Base-by-base conservation (phyloP, 1,284 basidiomycete species). In the Peniophora sp. region DNA sequence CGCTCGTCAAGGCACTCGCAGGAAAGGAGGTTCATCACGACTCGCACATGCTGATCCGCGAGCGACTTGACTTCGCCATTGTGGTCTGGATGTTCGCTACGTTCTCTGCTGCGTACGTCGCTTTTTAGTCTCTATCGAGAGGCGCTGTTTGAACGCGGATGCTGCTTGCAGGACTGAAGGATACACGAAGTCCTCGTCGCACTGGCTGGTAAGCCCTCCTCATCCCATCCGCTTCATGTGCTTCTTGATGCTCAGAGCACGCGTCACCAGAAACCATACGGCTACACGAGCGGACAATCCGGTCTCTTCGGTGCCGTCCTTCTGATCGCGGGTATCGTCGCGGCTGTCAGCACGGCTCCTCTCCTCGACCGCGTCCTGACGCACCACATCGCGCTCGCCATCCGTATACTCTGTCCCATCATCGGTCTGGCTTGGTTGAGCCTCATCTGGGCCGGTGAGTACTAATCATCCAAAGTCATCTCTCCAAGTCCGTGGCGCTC, bases 291-390 rank as follows among this genome's bases (percentile, higher is more conserved):
- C 23, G 72, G 78, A 49, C 72, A 67, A 14, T 73, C 81, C 23
- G 88, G 88, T 8, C 69, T 88, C 34, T 70, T 91, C 67, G 83
- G 86, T 24, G 85, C 85, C 11, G 74, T 72, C 22, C 65, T 89
- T 23, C 73, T 89, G 6, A 65, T 89, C 24, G 72, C 82, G 1
- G 88, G 88, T 9, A 76, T 92, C 53, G 66, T 84, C 3, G 74
- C 78, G 14, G 83, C 88, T 0, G 67, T 81, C 35, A 57, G 82
- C 47, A 79, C 81, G 0, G 77, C 88, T 0, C 89, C 88, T 0
- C 65, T 90, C 2, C 84, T 89, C 58, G 88, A 92, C 60, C 78
- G 88, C 22, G 78, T 88, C 8, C 77, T 91, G 52, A 88, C 86
- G 2, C 74, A 81, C 54, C 80, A 80, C 55, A 72, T 90, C 36